Conservation (phyloP, 177 flowering plant genomes). For the Vitis hybrid region DNA sequence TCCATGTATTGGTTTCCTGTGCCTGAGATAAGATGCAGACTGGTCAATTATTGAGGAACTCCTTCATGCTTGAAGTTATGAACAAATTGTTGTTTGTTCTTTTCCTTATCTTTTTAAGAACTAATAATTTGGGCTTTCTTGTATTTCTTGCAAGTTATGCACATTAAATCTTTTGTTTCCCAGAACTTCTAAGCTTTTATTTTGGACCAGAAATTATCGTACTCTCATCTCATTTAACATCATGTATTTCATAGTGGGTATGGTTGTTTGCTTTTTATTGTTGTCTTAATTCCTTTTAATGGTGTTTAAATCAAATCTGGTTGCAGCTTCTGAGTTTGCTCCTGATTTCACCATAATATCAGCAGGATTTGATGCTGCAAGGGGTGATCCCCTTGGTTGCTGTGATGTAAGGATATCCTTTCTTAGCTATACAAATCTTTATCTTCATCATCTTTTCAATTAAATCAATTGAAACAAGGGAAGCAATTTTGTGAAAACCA, state of each 20-base stretch:
- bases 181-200: no score
- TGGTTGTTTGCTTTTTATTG: background rate
- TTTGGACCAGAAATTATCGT: no score
- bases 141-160: no score
- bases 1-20: no score
- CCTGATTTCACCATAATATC: constrained; percentile 96
- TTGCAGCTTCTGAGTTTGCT: constrained; percentile 76
- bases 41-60: no score
- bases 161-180: no score
- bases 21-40: no score
- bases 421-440: background rate
- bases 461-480: background rate
- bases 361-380: constrained; percentile 99
- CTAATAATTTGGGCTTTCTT: no score
- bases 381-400: constrained; percentile 97
- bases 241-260: background rate
- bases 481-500: background rate
- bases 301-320: background rate
- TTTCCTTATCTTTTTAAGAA: no score
- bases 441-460: background rate
- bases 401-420: constrained; percentile 71
- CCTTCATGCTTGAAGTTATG: no score
- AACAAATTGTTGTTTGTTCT: no score
- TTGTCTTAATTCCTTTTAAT: background rate
- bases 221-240: background rate